Evolutionary conservation across 306 rosid species (phyloP).

Genomic region (Pterocarpus santalinus): DNA sequence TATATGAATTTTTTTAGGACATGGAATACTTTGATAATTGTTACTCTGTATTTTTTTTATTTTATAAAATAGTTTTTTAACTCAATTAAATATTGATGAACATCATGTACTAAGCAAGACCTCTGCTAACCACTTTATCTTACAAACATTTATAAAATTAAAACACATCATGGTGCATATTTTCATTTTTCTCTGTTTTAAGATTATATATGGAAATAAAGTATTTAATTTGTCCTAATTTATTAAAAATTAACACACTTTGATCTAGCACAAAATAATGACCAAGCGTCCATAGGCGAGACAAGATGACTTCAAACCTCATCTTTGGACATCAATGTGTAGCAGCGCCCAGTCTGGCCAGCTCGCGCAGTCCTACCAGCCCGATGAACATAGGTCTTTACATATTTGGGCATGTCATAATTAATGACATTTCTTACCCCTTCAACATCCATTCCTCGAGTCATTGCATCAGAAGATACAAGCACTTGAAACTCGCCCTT

Average conservation of each 20-base stretch:
- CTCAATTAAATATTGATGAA: too few relatives aligned
- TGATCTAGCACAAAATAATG: slow-evolving; percentile 35
- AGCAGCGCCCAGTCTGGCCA: slow-evolving; percentile 86
- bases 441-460: slow-evolving; percentile 98
- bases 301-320: slow-evolving; percentile 68
- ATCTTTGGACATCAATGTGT: slow-evolving; percentile 74
- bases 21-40: too few relatives aligned
- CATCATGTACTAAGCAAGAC: too few relatives aligned
- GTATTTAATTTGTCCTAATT: neutral
- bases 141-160: too few relatives aligned
- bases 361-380: slow-evolving; percentile 99
- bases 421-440: slow-evolving; percentile 87
- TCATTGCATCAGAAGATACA: slow-evolving; percentile 95
- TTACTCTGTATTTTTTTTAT: too few relatives aligned
- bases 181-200: too few relatives aligned
- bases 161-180: too few relatives aligned
- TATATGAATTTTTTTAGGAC: too few relatives aligned
- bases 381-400: slow-evolving; percentile 90
- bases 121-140: too few relatives aligned
- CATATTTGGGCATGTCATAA: slow-evolving; percentile 81
- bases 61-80: too few relatives aligned
- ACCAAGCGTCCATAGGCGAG: slow-evolving; percentile 2
- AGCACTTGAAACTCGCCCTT: slow-evolving; percentile 88
- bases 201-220: neutral
- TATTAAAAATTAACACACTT: slow-evolving; percentile 4